Conservation (phyloP, 225 moss, liverwort and hornwort genomes). For the Marchantia paleacea region DNA sequence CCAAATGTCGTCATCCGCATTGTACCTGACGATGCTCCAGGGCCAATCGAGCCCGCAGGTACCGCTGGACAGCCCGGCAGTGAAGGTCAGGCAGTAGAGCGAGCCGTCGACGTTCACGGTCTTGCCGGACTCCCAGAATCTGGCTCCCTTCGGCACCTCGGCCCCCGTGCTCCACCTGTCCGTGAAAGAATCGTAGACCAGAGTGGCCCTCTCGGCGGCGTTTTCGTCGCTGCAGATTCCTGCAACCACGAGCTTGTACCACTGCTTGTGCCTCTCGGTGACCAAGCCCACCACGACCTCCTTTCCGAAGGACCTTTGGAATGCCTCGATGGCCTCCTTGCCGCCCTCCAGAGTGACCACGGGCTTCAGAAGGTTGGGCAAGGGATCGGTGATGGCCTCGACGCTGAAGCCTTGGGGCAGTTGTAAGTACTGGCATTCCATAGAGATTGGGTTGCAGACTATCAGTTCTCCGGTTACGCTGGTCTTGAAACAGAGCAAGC, state of each 20-base stretch:
- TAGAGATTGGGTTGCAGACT: constrained; percentile 38
- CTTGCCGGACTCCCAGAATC: constrained; percentile 45
- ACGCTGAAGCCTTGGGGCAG: constrained; percentile 28
- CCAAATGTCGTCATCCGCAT: constrained; percentile 32
- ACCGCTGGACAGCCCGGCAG: constrained; percentile 26
- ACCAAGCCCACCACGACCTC: constrained; percentile 43
- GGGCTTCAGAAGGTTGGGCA: constrained; percentile 39
- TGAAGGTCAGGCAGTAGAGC: constrained; percentile 41
- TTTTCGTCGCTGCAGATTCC: constrained; percentile 24
- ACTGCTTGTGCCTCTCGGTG: constrained; percentile 41
- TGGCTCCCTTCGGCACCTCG: constrained; percentile 27
- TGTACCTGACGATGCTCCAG: constrained; percentile 39
- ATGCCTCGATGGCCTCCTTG: constrained; percentile 40
- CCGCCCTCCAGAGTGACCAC: constrained; percentile 44
- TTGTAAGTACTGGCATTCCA: constrained; percentile 31
- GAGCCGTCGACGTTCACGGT: constrained; percentile 33
- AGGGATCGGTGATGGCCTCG: constrained; percentile 31
- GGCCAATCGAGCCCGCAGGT: constrained; percentile 35
- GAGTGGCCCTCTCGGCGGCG: background rate
- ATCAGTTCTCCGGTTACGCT: constrained; percentile 31
- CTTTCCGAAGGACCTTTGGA: constrained; percentile 40
- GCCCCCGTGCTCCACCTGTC: constrained; percentile 36
- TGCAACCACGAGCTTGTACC: constrained; percentile 41
- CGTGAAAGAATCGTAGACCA: constrained; percentile 38
- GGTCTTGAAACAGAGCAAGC: constrained; percentile 42